Evolutionary conservation across 108 stramenopile genomes (phyloP).

Genomic region (Discostella pseudostelligera): DNA sequence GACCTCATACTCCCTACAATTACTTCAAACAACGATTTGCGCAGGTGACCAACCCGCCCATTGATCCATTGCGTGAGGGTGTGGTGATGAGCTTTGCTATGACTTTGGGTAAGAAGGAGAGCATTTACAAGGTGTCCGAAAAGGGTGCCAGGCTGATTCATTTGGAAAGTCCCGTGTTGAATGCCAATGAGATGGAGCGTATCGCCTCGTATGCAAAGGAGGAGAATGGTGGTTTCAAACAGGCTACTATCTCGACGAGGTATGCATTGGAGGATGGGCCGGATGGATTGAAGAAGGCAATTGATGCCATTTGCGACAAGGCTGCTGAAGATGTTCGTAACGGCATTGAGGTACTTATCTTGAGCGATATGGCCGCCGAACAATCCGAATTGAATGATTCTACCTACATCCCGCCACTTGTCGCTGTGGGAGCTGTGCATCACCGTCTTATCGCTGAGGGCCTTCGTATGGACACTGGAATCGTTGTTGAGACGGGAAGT

Average conservation of each 20-base stretch:
- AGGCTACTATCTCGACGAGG: constrained; percentile 80
- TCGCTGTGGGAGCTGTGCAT: constrained; percentile 96
- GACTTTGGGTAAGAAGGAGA: constrained; percentile 93
- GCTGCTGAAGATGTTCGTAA: constrained; percentile 80
- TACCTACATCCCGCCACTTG: constrained; percentile 89
- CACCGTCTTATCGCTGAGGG: constrained; percentile 92
- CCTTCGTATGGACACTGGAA: constrained; percentile 88
- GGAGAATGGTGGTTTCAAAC: constrained; percentile 81
- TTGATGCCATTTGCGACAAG: constrained; percentile 81
- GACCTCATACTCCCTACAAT: constrained; percentile 90
- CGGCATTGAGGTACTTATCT: constrained; percentile 88
- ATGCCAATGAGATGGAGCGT: constrained; percentile 68
- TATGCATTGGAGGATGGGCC: constrained; percentile 82
- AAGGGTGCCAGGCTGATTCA: constrained; percentile 83
- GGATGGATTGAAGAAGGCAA: constrained; percentile 75
- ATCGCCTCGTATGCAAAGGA: constrained; percentile 53
- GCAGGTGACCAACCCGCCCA: constrained; percentile 98
- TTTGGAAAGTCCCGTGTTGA: constrained; percentile 80
- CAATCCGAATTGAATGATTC: constrained; percentile 58
- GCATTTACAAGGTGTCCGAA: constrained; percentile 90
- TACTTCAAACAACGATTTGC: constrained; percentile 98
- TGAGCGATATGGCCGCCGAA: constrained; percentile 81
- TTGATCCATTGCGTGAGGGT: constrained; percentile 96
- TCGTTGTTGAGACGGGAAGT: constrained; percentile 91
- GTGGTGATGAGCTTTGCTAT: constrained; percentile 95